Conservation (phyloP, 805 yeast genomes). For the Candida boidinii region DNA sequence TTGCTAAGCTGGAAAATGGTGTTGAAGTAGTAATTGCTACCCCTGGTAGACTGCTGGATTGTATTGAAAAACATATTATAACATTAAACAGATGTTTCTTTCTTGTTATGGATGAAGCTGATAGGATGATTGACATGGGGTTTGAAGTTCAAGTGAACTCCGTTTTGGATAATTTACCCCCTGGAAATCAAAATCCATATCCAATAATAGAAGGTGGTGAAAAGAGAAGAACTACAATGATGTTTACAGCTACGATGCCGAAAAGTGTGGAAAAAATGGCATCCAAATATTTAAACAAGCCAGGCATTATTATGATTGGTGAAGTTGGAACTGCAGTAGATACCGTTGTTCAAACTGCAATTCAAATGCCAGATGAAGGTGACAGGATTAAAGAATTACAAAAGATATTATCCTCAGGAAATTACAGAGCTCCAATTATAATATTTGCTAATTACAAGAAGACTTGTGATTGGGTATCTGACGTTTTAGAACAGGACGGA, state of each 20-base stretch:
- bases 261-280: constrained; percentile 61
- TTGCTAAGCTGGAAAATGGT: constrained; percentile 47
- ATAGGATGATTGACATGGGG: constrained; percentile 91
- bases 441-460: constrained; percentile 74
- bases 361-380: constrained; percentile 35
- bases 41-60: constrained; percentile 85
- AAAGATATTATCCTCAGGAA: constrained; percentile 24
- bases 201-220: constrained; percentile 14
- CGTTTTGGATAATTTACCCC: constrained; percentile 50
- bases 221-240: constrained; percentile 56
- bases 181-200: constrained; percentile 31
- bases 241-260: constrained; percentile 95
- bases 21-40: constrained; percentile 86
- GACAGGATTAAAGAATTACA: constrained; percentile 34
- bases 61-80: constrained; percentile 59
- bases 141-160: constrained; percentile 72
- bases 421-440: constrained; percentile 52
- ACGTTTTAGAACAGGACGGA: constrained; percentile 36
- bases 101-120: constrained; percentile 88
- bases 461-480: constrained; percentile 59
- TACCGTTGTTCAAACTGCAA: constrained; percentile 62
- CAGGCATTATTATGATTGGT: constrained; percentile 64
- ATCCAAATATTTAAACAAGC: constrained; percentile 47
- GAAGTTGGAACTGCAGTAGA: constrained; percentile 56
- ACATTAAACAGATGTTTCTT: constrained; percentile 53